Base-by-base conservation (phyloP, 352 stramenopile species). In the Phytophthora brassicae region DNA sequence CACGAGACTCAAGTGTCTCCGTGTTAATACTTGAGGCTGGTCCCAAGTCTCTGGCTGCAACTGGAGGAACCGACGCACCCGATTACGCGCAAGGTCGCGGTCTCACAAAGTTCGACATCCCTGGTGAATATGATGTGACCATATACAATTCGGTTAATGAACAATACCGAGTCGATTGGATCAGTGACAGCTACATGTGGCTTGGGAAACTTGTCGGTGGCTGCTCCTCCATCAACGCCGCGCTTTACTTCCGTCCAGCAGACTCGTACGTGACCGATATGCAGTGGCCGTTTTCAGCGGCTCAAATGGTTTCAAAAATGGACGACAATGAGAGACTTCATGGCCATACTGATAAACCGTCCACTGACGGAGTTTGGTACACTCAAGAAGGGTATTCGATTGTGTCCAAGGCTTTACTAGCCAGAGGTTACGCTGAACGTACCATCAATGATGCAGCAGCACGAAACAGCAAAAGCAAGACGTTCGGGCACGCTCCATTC, bases 211-310 rank as follows among this genome's bases (percentile, higher is more conserved):
- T 87, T 23, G 67, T 96, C 0, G 89, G 88, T 45, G 89, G 88
- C 16, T 93, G 77, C 42, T 92, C 78, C 19, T 87, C 78, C 13
- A 87, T 95, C 64, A 96, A 97, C 58, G 85, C 68, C 14, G 86
- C 89, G 62, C 75, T 96, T 6, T 94, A 93, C 72, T 85, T 95
- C 50, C 79, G 84, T 23, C 74, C 77, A 0, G 67, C 80, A 0
- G 71, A 89, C 44, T 57, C 66, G 6, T 89, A 79, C 67, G 68
- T 79, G 5, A 67, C 57, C 31, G 68, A 70, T 23, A 65, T 64
- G 12, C 60, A 67, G 31, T 89, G 80, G 80, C 80, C 80, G 0
- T 80, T 87, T 45, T 67, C 79, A 23, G 48, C 85, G 5, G 45
- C 59, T 9, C 75, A 89, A 31, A 92, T 94, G 59, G 80, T 88